Conservation (phyloP, 2,329 filamentous ascomycete genomes). For the Hypoxylon sp. region DNA sequence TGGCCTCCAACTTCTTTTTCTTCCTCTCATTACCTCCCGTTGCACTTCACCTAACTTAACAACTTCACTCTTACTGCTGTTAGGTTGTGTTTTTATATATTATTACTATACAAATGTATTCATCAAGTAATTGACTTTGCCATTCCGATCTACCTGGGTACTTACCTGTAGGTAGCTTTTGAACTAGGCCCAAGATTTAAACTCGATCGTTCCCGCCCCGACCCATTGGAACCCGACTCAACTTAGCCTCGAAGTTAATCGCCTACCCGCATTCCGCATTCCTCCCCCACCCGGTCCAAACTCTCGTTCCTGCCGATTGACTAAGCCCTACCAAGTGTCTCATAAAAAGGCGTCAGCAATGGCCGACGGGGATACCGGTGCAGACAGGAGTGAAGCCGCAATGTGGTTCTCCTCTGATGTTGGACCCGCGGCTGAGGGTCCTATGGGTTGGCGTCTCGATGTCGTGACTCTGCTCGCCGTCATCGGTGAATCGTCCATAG, state of each 20-base stretch:
- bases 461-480: slow-evolving; percentile 75
- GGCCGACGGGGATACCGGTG: slow-evolving; percentile 39
- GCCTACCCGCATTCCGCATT: slow-evolving; percentile 29
- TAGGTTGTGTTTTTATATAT: slow-evolving; percentile 19
- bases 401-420: slow-evolving; percentile 55
- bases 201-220: slow-evolving; percentile 23
- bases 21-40: slow-evolving; percentile 9
- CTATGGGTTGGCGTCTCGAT: slow-evolving; percentile 68
- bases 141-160: background rate
- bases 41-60: slow-evolving; percentile 4
- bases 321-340: slow-evolving; percentile 1
- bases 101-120: slow-evolving; percentile 12
- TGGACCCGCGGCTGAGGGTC: slow-evolving; percentile 55
- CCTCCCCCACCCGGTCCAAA: slow-evolving; percentile 29
- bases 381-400: slow-evolving; percentile 13
- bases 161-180: background rate
- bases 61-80: background rate
- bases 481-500: slow-evolving; percentile 72
- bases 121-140: slow-evolving; percentile 1
- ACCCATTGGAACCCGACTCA: slow-evolving; percentile 14
- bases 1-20: slow-evolving; percentile 27
- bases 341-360: slow-evolving; percentile 33
- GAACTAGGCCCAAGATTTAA: slow-evolving; percentile 5
- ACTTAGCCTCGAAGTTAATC: slow-evolving; percentile 42
- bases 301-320: slow-evolving; percentile 21